Evolutionary conservation across 2,329 filamentous ascomycete genomes (phyloP), one percentile per base, ranked within the genome.

Genomic region (Claviceps purpurea): DNA sequence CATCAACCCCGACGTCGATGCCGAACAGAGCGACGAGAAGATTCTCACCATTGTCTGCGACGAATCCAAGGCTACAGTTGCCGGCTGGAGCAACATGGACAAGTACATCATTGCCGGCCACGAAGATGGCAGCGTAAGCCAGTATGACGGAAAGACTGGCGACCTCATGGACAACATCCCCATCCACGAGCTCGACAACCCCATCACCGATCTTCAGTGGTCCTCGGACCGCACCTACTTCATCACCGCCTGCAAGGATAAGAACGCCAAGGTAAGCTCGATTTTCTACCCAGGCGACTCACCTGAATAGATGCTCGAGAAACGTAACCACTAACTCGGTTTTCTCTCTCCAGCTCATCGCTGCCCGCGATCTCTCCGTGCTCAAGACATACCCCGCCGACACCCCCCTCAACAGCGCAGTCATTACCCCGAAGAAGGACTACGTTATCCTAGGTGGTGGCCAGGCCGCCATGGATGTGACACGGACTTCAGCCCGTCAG

Each of bases 391-490:
- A 94, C 73, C 67, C 78, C 58, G 77, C 89, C 73, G 93, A 98
- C 66, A 98, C 93, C 4, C 91, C 93, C 38, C 84, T 98, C 60
- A 98, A 98, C 82, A 93, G 86, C 67, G 93, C 93, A 59, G 81
- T 85, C 64, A 93, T 98, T 61, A 95, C 90, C 14, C 82, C 87
- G 52, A 93, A 94, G 73, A 97, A 97, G 75, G 89, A 97, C 67
- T 98, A 88, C 66, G 91, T 98, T 59, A 94, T 98, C 65, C 85
- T 98, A 45, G 93, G 93, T 63, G 93, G 93, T 81, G 93, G 93
- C 62, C 93, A 98, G 74, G 93, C 90, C 58, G 93, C 93, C 66
- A 96, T 96, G 89, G 91, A 97, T 67, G 93, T 98, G 71, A 98
- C 93, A 54, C 94, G 88, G 51, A 97, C 93, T 50, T 85, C 85